Percentiles rank a stretch among this genome's conserved stretches.
phyloP scores from a whole-genome alignment of 805 yeast species.

The Teunomyces aglyptinius region DNA sequence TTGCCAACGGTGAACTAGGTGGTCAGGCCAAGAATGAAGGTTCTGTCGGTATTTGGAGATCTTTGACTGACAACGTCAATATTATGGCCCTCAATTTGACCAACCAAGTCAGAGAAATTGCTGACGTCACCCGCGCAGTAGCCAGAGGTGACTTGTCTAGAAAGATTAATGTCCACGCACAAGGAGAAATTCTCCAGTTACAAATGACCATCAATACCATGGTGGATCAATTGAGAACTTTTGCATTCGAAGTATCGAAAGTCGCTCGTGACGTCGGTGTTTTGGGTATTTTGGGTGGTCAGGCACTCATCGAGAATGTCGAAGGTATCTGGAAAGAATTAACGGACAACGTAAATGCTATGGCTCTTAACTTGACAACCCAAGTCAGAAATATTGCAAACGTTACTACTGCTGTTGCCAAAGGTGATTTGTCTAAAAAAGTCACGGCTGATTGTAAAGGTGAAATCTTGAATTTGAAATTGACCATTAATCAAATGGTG shows the following conservation, averaged over 20 bases:
- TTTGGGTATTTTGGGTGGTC: conserved; percentile 85
- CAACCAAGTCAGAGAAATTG: conserved; percentile 69
- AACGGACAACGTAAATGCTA: conserved; percentile 84
- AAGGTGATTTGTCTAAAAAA: conserved; percentile 76
- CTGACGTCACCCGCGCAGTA: conserved; percentile 86
- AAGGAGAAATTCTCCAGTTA: conserved; percentile 81
- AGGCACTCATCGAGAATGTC: conserved; percentile 73
- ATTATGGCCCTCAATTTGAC: conserved; percentile 87
- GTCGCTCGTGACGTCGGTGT: conserved; percentile 91
- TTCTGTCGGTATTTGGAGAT: conserved; percentile 87
- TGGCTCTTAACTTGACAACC: conserved; percentile 84
- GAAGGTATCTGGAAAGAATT: conserved; percentile 88
- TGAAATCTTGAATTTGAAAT: conserved; percentile 44
- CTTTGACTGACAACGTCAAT: conserved; percentile 78
- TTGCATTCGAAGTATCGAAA: conserved; percentile 82
- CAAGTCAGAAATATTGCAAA: conserved; percentile 87
- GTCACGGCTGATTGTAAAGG: conserved; percentile 87
- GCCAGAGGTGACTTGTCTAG: conserved; percentile 83
- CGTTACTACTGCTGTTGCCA: conserved; percentile 85
- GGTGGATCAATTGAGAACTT: conserved; percentile 82
- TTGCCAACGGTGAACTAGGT: conserved; percentile 85
- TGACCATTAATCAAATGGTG: conserved; percentile 52
- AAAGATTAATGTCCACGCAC: conserved; percentile 86
- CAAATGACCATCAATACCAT: conserved; percentile 85
- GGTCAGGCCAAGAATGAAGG: conserved; percentile 85